Conservation (phyloP, 2,329 filamentous ascomycete genomes). For the Sclerotinia sclerotiorum region DNA sequence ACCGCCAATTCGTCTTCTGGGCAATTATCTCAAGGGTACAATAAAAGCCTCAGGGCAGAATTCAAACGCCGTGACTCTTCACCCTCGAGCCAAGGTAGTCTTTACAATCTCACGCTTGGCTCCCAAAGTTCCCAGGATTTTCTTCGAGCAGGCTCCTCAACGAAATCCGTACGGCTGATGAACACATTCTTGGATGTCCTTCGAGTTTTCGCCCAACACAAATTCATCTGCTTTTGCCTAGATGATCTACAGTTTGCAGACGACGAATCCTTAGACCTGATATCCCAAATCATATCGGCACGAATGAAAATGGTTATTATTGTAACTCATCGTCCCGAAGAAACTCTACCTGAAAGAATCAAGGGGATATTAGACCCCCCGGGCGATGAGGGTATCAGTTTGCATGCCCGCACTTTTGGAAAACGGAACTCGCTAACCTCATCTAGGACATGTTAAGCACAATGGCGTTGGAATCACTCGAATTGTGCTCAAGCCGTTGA, state of each 20-base stretch:
- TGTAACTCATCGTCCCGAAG: constrained; percentile 71
- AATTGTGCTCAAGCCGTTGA: constrained; percentile 70
- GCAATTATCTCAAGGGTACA: constrained; percentile 34
- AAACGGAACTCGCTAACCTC: constrained; percentile 32
- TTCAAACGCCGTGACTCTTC: constrained; percentile 35
- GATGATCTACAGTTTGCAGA: constrained; percentile 93
- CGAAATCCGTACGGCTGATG: constrained; percentile 72
- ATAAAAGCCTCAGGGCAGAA: constrained; percentile 37
- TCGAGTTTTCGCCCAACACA: constrained; percentile 76
- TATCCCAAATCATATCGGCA: constrained; percentile 74
- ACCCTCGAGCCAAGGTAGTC: constrained; percentile 31
- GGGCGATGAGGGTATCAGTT: constrained; percentile 52
- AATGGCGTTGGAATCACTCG: constrained; percentile 62
- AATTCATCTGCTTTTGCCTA: constrained; percentile 73
- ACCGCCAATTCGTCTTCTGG: constrained; percentile 23
- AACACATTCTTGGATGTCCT: constrained; percentile 87
- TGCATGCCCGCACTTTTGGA: constrained; percentile 30
- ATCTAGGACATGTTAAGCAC: constrained; percentile 37
- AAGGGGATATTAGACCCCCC: constrained; percentile 55
- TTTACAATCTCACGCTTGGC: constrained; percentile 40
- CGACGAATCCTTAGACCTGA: constrained; percentile 79
- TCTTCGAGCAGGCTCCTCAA: constrained; percentile 56
- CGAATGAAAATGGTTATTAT: constrained; percentile 74
- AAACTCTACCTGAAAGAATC: constrained; percentile 57
- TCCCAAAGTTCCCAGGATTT: constrained; percentile 60